Percentiles rank a stretch among this genome's conserved stretches.
Evolutionary conservation across 2,329 filamentous ascomycete species (phyloP).

Genomic region (Ophiostoma piceae): DNA sequence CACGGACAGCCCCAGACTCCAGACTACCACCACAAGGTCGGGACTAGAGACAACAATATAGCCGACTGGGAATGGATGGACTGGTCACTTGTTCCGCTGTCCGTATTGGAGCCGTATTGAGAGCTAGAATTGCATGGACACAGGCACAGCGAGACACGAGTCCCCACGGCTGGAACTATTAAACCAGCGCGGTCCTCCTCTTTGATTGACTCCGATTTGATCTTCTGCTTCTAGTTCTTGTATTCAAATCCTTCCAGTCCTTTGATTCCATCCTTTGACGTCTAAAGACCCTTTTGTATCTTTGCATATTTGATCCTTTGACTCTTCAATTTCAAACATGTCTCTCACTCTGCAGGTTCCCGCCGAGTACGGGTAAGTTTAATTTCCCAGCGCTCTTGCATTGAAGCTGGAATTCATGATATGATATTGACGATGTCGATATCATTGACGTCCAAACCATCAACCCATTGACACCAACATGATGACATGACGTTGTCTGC

Average conservation of each 20-base stretch:
- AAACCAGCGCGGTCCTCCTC: not conserved
- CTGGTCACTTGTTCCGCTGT: not conserved
- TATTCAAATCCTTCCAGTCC: not conserved
- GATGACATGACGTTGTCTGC: not conserved
- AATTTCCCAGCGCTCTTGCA: not conserved
- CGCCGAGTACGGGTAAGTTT: conserved; percentile 24
- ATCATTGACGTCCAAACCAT: not conserved
- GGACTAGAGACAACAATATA: not conserved
- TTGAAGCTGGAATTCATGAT: not conserved
- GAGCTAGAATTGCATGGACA: not conserved
- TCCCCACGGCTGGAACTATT: not conserved
- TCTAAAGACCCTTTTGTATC: not conserved
- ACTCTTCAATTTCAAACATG: conserved; percentile 12
- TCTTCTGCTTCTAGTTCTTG: not conserved
- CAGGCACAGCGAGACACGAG: not conserved
- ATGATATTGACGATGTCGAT: not conserved
- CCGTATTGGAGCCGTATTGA: not conserved
- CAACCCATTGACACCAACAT: too few species aligned
- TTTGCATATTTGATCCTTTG: not conserved
- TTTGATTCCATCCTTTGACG: not conserved
- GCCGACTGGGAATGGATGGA: not conserved
- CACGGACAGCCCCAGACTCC: not conserved
- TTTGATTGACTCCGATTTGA: not conserved
- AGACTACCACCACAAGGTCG: not conserved
- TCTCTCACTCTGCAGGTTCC: conserved; percentile 24